These are phyloP conservation scores for Hypericum androsaemum DNA, from an alignment of 345 rosid genomes.

Conservation along the genomic window DNA sequence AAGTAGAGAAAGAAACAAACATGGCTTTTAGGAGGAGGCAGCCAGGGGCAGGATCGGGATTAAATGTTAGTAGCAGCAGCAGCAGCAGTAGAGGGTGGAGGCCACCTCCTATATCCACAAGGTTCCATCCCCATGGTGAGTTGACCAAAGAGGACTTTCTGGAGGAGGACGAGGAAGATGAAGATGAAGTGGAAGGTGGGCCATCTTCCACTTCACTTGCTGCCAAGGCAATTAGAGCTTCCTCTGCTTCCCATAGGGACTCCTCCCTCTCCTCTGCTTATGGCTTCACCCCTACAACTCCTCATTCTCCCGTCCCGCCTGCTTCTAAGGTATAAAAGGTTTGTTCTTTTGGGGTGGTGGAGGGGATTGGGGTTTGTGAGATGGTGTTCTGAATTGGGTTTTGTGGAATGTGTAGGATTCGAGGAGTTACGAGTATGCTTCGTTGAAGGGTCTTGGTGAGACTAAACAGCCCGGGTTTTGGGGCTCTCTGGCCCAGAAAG, in stretches of 20 bases:
- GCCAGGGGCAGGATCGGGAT: neutral
- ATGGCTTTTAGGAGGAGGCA: conserved; percentile 21
- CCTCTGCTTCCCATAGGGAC: conserved; percentile 25
- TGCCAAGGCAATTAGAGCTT: conserved; percentile 23
- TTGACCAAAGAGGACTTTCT: neutral
- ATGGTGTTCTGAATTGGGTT: neutral
- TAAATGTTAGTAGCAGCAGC: neutral
- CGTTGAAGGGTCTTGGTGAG: conserved; percentile 32
- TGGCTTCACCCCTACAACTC: neutral
- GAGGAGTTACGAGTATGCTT: conserved; percentile 31
- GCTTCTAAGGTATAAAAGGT: neutral
- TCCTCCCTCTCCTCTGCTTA: conserved; percentile 19
- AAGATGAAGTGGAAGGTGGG: neutral
- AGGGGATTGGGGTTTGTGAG: neutral
- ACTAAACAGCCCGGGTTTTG: conserved; percentile 30
- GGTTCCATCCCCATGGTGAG: neutral
- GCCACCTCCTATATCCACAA: neutral
- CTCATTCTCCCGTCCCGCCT: neutral
- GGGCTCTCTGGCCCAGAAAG: conserved; percentile 22
- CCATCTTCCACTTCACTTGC: conserved; percentile 9
- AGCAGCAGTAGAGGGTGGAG: neutral
- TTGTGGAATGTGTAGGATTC: conserved; percentile 28
- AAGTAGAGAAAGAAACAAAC: too few relatives aligned
- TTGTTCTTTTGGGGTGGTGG: conserved; percentile 1
- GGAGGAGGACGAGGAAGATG: neutral